Evolutionary conservation across 768 basidiomycete species (phyloP), one percentile per base, ranked within the genome.

Genomic region (Suillus cothurnatus): DNA sequence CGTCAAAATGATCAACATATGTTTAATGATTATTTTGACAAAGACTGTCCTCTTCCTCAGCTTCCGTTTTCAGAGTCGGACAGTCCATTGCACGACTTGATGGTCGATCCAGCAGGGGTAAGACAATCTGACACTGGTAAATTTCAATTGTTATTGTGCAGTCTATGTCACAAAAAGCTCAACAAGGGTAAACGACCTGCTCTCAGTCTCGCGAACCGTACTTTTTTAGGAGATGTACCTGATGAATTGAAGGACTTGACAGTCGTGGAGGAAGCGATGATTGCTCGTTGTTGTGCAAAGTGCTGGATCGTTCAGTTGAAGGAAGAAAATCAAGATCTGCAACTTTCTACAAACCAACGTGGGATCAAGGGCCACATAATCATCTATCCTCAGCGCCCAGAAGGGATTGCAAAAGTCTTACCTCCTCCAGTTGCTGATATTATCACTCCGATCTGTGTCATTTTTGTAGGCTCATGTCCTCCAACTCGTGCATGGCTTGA

Each of bases 281-380:
- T 82, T 53, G 71, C 78, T 0, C 66, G 68, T 11, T 81, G 77
- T 66, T 70, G 75, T 0, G 73, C 80, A 0, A 81, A 79, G 59
- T 73, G 71, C 56, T 79, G 74, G 72, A 71, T 82, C 32, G 61
- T 82, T 7, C 77, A 79, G 49, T 61, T 82, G 2, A 74, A 75
- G 56, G 72, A 77, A 63, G 67, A 69, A 36, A 61, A 64, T 26
- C 39, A 64, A 7, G 26, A 50, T 9, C 12, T 50, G 6, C 49
- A 50, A 50, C 41, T 57, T 7, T 2, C 45, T 34, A 23, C 43
- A 2, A 36, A 39, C 12, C 80, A 83, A 62, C 59, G 76, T 4
- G 81, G 75, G 0, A 19, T 81, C 11, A 70, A 70, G 61, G 83
- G 83, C 0, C 76, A 82, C 67, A 70, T 80, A 8, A 79, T 84